Percentiles rank a stretch among this genome's conserved stretches.
phyloP scores from a whole-genome alignment of 1,139 yeast species.

The Protomyces lactucae-debilis region DNA sequence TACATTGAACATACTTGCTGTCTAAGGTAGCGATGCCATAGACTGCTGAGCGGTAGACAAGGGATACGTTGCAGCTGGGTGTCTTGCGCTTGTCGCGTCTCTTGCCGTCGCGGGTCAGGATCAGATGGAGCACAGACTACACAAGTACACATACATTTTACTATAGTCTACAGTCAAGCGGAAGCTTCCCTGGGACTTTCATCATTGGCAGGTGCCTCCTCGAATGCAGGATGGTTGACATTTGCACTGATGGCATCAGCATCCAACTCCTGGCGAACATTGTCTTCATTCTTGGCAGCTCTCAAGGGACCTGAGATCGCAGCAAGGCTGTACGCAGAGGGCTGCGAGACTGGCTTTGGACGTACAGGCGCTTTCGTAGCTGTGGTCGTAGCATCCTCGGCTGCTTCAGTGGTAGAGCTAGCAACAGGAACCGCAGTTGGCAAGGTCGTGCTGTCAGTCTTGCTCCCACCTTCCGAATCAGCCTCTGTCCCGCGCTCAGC shows the following conservation, averaged over 20 bases:
- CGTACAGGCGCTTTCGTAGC: neutral
- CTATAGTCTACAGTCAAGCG: too few relatives aligned
- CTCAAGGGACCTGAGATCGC: constrained; percentile 13
- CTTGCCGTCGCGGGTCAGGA: too few relatives aligned
- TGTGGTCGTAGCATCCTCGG: neutral
- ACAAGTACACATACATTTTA: too few relatives aligned
- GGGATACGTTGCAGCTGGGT: too few relatives aligned
- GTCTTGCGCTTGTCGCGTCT: too few relatives aligned
- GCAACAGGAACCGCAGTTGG: neutral
- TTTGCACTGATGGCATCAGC: neutral
- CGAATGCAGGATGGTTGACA: constrained; percentile 9
- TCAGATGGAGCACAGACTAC: too few relatives aligned
- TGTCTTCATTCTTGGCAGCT: constrained; percentile 12
- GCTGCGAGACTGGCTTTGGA: neutral
- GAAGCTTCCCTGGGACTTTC: too few relatives aligned
- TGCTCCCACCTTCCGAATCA: too few relatives aligned
- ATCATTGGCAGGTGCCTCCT: too few relatives aligned
- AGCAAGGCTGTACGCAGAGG: neutral
- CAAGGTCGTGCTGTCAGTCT: too few relatives aligned
- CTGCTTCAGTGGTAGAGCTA: neutral
- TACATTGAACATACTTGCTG: neutral
- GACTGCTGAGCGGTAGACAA: neutral
- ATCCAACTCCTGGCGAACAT: neutral
- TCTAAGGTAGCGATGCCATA: neutral
- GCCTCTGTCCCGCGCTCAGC: neutral